Evolutionary conservation across 768 basidiomycete species (phyloP).

Genomic region (Leccinum rimulosum): DNA sequence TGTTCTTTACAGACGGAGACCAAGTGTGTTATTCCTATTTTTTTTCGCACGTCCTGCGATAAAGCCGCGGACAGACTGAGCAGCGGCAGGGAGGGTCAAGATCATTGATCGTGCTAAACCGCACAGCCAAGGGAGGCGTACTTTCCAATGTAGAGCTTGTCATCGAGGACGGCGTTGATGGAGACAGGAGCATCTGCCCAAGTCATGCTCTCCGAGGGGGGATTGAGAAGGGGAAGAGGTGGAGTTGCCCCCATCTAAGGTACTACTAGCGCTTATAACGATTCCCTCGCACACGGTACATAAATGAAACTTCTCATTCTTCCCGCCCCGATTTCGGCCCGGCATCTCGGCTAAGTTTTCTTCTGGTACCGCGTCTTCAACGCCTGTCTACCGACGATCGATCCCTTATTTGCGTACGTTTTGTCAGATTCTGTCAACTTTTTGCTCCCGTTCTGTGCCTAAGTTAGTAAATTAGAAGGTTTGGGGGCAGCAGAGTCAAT

Average conservation of each 20-base stretch:
- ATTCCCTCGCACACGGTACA: constrained; percentile 10
- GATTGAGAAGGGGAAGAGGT: constrained; percentile 1
- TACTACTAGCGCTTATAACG: constrained; percentile 16
- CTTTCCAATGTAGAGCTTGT: constrained; percentile 37
- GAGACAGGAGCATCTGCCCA: constrained; percentile 30
- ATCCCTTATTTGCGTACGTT: neutral
- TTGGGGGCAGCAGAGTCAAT: neutral
- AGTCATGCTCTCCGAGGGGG: constrained; percentile 20
- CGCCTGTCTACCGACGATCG: too few relatives aligned
- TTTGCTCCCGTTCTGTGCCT: neutral
- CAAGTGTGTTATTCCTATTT: constrained; percentile 51
- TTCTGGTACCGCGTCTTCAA: too few relatives aligned
- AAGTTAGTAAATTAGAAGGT: neutral
- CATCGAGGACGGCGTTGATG: constrained; percentile 27
- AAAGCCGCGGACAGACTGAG: constrained; percentile 34
- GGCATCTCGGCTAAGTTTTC: too few relatives aligned
- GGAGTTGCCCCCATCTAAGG: constrained; percentile 11
- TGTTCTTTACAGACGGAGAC: constrained; percentile 59
- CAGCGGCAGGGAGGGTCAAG: neutral
- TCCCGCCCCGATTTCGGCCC: neutral
- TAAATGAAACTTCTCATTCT: neutral
- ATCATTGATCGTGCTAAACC: neutral
- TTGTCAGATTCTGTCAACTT: neutral
- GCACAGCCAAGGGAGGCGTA: constrained; percentile 12
- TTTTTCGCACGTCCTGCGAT: constrained; percentile 28